phyloP scores from a whole-genome alignment of 495 filamentous ascomycete species.

The Penicillium cinerascens region DNA sequence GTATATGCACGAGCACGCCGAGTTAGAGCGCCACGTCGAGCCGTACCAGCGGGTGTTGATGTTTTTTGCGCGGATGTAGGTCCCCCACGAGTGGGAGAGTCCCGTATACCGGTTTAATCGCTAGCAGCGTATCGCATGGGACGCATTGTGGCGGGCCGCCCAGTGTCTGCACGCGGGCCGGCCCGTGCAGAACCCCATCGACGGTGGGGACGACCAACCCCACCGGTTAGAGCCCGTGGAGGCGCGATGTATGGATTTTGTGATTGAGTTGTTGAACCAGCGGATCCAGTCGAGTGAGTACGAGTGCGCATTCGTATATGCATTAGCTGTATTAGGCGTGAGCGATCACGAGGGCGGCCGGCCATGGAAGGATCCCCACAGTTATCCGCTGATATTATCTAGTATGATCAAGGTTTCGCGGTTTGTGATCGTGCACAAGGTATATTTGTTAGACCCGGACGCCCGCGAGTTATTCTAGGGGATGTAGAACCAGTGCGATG shows the following conservation, averaged over 20 bases:
- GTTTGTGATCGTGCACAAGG: neutral
- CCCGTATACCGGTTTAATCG: neutral
- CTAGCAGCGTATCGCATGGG: too few species aligned
- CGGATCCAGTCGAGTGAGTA: neutral
- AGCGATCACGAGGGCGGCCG: neutral
- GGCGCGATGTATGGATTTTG: neutral
- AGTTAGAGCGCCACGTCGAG: conserved; percentile 1
- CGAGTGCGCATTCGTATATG: neutral
- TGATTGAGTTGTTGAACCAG: neutral
- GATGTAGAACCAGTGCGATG: neutral
- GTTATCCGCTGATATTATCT: neutral
- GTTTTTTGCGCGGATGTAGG: neutral
- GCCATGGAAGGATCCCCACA: neutral
- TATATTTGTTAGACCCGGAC: neutral
- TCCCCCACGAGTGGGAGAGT: neutral
- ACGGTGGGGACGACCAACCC: too few species aligned
- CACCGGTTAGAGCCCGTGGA: neutral
- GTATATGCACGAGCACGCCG: neutral
- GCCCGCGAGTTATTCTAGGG: neutral
- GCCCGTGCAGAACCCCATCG: too few species aligned
- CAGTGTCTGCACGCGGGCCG: too few species aligned
- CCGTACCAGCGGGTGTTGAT: neutral
- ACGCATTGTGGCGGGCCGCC: too few species aligned
- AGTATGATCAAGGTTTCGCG: neutral
- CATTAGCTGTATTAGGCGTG: neutral